A percentile compares a stretch with the other conserved stretches of the same genome.
phyloP scores from a whole-genome alignment of 192 early-diverging fungal genomes.

The Funneliformis mosseae region DNA sequence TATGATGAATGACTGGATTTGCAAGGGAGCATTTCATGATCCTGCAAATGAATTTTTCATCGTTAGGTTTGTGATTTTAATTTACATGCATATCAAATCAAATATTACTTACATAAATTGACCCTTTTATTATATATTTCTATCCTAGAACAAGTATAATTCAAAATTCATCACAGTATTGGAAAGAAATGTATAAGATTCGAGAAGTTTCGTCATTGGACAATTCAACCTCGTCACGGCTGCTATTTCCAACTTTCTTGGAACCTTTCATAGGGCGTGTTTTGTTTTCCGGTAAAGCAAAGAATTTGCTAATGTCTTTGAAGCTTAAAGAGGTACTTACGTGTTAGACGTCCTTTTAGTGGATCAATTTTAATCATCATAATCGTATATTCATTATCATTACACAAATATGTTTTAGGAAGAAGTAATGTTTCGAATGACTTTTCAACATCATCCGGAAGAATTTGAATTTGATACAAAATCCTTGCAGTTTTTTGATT shows the following conservation, averaged over 20 bases:
- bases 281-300: constrained; percentile 38
- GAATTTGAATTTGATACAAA: background rate
- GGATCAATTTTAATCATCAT: background rate
- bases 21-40: constrained; percentile 40
- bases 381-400: no score
- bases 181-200: constrained; percentile 39
- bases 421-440: background rate
- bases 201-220: background rate
- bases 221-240: background rate
- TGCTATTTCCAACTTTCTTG: constrained; percentile 27
- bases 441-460: constrained; percentile 16
- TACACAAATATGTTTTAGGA: background rate
- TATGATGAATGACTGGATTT: constrained; percentile 48
- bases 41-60: constrained; percentile 42
- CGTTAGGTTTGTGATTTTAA: constrained; percentile 12
- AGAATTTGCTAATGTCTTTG: constrained; percentile 32
- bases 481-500: constrained; percentile 4
- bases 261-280: constrained; percentile 25
- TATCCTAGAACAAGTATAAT: background rate
- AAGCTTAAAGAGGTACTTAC: constrained; percentile 21
- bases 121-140: background rate
- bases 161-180: constrained; percentile 30
- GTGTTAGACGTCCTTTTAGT: background rate
- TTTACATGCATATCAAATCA: no score
- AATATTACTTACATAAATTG: background rate